Percentiles rank a stretch among this genome's conserved stretches.
Conservation (phyloP, 2,329 filamentous ascomycete species). For the Clarireedia hainanense region DNA sequence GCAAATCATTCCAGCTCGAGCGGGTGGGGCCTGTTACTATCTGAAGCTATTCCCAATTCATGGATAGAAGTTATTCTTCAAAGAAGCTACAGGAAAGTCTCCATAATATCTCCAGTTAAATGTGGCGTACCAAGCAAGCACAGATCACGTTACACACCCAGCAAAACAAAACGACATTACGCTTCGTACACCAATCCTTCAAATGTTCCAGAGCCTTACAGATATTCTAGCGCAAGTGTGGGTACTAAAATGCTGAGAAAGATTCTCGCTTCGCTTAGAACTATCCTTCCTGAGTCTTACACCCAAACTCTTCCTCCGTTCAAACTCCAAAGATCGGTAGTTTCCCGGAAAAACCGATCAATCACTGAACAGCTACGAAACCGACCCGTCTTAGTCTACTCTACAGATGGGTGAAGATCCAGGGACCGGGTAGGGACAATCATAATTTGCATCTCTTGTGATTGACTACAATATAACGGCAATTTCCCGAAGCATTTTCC, state of each 20-base stretch:
- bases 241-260: background rate
- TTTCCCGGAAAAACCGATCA: too few relatives aligned
- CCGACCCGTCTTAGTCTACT: background rate
- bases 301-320: background rate
- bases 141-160: background rate
- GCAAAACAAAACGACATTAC: background rate
- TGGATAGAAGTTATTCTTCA: conserved; percentile 2
- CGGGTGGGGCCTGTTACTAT: background rate
- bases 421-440: background rate
- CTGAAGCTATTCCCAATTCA: conserved; percentile 9
- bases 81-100: background rate
- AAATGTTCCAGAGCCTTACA: background rate
- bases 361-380: background rate
- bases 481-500: background rate
- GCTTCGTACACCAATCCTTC: background rate
- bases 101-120: background rate
- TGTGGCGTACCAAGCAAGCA: background rate
- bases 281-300: background rate
- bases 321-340: too few relatives aligned
- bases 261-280: background rate
- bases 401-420: background rate
- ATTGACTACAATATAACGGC: background rate
- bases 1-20: background rate
- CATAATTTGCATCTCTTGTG: background rate
- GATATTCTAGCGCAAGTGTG: too few relatives aligned